Evolutionary conservation across 208 protist genomes (phyloP), one percentile per base, ranked within the genome.

Genomic region (Leishmania arabica): DNA sequence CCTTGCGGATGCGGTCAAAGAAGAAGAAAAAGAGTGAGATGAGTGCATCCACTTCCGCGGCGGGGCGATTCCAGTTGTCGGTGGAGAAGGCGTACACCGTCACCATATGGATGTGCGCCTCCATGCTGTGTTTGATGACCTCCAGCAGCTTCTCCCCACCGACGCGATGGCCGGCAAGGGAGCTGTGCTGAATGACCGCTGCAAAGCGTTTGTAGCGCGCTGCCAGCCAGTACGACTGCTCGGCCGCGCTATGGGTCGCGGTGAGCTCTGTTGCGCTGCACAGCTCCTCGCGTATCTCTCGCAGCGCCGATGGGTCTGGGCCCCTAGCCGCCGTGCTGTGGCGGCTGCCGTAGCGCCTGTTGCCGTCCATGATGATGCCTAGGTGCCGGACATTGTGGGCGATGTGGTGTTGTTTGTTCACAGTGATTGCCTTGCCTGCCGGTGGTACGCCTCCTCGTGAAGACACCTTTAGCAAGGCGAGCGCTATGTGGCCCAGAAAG

Each of bases 361-460:
- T 98, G 45, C 95, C 95, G 74, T 98, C 95, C 95, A 98, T 98
- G 65, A 98, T 96, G 77, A 98, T 92, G 45, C 90, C 95, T 17
- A 98, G 86, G 69, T 98, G 95, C 0, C 83, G 85, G 27, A 98
- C 90, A n/a, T 86, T 72, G 69, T 92, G 89, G 21, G 70, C 45
- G 13, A 75, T 13, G 21, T 51, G 51, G 17, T 72, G 69, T 0
- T 54, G 60, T 37, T 79, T 80, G 31, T n/a, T 31, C 24, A 74
- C 40, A 0, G n/a, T 70, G 47, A 15, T n/a, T 7, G 2, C 4
- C 15, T 42, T 64, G 13, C 37, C 24, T 15, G 47, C 75, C 71
- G 0, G 19, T 56, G 76, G n/a, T 56, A 9, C 76, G 42, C 51
- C 56, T 37, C 60, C 9, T n/a, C 51, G 71, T 0, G 49, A 15